These are phyloP conservation scores for Fraxinus sp. DNA, from an alignment of 305 asterid genomes.

Conservation along the genomic window DNA sequence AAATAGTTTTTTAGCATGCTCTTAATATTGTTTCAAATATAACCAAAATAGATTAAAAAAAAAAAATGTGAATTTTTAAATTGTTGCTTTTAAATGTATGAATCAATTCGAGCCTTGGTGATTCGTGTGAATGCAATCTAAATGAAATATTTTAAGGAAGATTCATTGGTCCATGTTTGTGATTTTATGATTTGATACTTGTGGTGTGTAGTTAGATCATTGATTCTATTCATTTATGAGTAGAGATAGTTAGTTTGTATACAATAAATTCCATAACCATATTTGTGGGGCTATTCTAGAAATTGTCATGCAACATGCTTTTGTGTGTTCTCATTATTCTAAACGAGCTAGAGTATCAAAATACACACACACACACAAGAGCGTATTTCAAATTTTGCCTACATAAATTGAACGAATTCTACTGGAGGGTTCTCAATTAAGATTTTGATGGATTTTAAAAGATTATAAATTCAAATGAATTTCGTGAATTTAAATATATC, in stretches of 20 bases:
- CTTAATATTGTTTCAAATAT: neutral
- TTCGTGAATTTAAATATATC: too few relatives aligned
- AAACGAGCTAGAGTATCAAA: neutral
- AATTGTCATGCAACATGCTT: neutral
- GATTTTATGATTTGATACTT: neutral
- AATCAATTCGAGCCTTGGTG: neutral
- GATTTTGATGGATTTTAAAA: too few relatives aligned
- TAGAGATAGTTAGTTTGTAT: neutral
- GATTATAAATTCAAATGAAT: too few relatives aligned
- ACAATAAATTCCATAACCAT: neutral
- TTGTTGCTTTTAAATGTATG: neutral
- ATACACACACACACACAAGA: too few relatives aligned
- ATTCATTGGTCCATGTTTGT: slow-evolving; percentile 38
- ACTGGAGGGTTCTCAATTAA: too few relatives aligned
- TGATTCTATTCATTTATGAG: slow-evolving; percentile 7
- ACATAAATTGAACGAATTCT: too few relatives aligned
- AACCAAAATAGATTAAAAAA: neutral
- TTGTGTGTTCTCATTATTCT: too few relatives aligned
- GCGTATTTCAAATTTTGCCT: neutral
- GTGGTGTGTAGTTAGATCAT: slow-evolving; percentile 22
- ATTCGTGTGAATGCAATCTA: neutral
- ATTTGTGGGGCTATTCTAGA: neutral
- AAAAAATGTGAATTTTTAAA: neutral
- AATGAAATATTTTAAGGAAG: slow-evolving; percentile 29
- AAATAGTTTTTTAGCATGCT: neutral